Conservation (phyloP, 106 monocot genomes). For the Amphibolis antarctica region DNA sequence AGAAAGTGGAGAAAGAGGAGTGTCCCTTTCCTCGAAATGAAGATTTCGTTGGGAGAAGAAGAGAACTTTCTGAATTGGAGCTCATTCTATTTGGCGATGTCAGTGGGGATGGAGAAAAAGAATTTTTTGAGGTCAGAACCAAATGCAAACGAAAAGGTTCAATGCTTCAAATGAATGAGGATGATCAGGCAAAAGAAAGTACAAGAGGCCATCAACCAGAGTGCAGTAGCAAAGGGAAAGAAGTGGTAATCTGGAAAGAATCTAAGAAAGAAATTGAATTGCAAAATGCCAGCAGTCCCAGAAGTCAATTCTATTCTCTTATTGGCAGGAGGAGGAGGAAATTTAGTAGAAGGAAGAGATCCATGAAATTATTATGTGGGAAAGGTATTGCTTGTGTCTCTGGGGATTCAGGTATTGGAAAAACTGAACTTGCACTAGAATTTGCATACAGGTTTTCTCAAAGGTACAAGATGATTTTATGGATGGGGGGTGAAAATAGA, state of each 20-base stretch:
- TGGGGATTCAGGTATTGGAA: conserved; percentile 87
- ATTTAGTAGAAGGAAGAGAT: conserved; percentile 32
- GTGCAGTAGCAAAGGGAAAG: conserved; percentile 65
- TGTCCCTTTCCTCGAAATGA: conserved; percentile 69
- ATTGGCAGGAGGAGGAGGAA: conserved; percentile 31
- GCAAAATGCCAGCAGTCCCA: conserved; percentile 38
- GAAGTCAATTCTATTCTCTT: conserved; percentile 10
- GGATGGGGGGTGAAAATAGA: conserved; percentile 77
- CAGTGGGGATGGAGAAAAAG: conserved; percentile 67
- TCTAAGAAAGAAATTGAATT: conserved; percentile 86
- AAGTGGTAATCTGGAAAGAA: conserved; percentile 76
- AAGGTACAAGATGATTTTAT: conserved; percentile 90
- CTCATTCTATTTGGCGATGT: conserved; percentile 87
- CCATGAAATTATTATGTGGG: conserved; percentile 49
- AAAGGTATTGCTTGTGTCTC: conserved; percentile 89
- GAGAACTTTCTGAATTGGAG: conserved; percentile 80
- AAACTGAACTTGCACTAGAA: conserved; percentile 80
- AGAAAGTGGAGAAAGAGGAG: conserved; percentile 64
- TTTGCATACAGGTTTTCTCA: conserved; percentile 79
- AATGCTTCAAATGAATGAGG: conserved; percentile 9
- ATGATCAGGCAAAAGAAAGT: no score
- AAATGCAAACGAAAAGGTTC: conserved; percentile 27
- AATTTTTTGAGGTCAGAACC: conserved; percentile 70
- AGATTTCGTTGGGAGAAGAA: conserved; percentile 67
- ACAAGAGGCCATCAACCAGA: conserved; percentile 25